Percentiles rank a stretch among this genome's conserved stretches.
Conservation (phyloP, 2,329 filamentous ascomycete species). For the Hypoxylon sp. region DNA sequence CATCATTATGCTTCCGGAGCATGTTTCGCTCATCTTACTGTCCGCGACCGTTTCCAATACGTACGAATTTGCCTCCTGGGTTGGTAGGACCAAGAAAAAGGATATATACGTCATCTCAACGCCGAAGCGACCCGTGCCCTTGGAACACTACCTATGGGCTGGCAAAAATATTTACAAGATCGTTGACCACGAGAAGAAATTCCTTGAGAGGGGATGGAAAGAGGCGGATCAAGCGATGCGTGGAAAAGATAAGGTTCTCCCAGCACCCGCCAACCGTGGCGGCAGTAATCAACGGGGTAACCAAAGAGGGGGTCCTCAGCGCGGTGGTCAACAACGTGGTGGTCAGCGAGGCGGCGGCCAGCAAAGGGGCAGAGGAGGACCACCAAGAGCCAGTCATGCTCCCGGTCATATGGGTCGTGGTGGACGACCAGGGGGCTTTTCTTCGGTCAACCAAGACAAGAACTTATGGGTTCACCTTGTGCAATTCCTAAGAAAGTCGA, state of each 20-base stretch:
- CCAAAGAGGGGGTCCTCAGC: conserved; percentile 65
- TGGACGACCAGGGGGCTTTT: conserved; percentile 87
- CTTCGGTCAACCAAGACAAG: conserved; percentile 92
- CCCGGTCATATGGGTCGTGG: conserved; percentile 91
- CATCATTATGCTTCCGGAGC: conserved; percentile 98
- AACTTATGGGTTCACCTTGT: conserved; percentile 98
- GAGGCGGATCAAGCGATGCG: conserved; percentile 87
- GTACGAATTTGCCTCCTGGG: conserved; percentile 98
- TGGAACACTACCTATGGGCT: conserved; percentile 98
- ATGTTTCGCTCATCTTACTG: conserved; percentile 93
- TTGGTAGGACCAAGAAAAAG: conserved; percentile 97
- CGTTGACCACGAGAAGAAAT: conserved; percentile 91
- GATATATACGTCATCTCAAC: conserved; percentile 99
- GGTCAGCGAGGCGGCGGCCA: conserved; percentile 67
- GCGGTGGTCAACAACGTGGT: conserved; percentile 66
- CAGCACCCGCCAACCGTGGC: conserved; percentile 62
- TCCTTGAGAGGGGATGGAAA: conserved; percentile 94
- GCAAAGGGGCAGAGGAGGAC: conserved; percentile 69
- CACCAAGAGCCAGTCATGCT: conserved; percentile 72
- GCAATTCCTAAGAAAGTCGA: conserved; percentile 88
- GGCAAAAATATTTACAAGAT: conserved; percentile 95
- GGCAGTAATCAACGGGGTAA: conserved; percentile 67
- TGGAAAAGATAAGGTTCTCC: conserved; percentile 79
- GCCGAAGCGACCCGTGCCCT: conserved; percentile 90
- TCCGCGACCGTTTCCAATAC: conserved; percentile 98